Percentiles rank a stretch among this genome's conserved stretches.
Evolutionary conservation across 2,329 filamentous ascomycete genomes (phyloP).

Genomic region (Septoria linicola): DNA sequence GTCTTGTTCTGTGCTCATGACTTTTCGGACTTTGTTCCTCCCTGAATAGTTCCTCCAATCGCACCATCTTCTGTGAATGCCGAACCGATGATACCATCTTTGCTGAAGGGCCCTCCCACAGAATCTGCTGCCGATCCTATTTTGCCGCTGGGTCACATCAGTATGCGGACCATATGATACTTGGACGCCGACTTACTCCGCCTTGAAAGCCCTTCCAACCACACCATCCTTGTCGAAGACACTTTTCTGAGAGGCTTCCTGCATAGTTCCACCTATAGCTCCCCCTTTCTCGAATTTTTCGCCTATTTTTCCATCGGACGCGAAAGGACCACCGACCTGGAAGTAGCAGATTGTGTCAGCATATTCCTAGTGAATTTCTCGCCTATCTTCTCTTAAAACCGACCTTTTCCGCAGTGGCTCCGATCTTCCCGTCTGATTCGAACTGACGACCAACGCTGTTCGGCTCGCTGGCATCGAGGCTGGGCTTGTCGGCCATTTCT

Average conservation of each 20-base stretch:
- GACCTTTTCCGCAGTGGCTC: conserved; percentile 4
- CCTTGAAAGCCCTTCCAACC: conserved; percentile 7
- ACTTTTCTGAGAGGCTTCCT: conserved; percentile 11
- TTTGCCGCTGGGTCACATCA: too few relatives aligned
- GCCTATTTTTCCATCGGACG: conserved; percentile 11
- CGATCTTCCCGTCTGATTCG: conserved; percentile 14
- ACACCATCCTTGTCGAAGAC: conserved; percentile 11
- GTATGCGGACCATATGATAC: too few relatives aligned
- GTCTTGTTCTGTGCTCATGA: too few relatives aligned
- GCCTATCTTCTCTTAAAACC: too few relatives aligned
- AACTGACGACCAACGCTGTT: conserved; percentile 4
- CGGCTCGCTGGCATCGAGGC: neutral
- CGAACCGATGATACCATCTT: neutral
- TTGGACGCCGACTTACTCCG: too few relatives aligned
- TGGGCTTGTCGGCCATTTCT: conserved; percentile 1
- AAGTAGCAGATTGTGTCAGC: too few relatives aligned
- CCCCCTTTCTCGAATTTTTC: conserved; percentile 15
- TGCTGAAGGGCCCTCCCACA: conserved; percentile 3
- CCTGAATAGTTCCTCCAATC: conserved; percentile 6
- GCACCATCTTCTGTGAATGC: conserved; percentile 10
- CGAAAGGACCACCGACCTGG: conserved; percentile 14
- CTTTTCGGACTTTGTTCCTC: too few relatives aligned
- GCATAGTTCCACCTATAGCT: conserved; percentile 11
- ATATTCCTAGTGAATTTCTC: conserved; percentile 5
- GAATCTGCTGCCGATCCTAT: neutral